Base-by-base conservation (phyloP, 306 rosid species). In the Trichosanthes truncata region DNA sequence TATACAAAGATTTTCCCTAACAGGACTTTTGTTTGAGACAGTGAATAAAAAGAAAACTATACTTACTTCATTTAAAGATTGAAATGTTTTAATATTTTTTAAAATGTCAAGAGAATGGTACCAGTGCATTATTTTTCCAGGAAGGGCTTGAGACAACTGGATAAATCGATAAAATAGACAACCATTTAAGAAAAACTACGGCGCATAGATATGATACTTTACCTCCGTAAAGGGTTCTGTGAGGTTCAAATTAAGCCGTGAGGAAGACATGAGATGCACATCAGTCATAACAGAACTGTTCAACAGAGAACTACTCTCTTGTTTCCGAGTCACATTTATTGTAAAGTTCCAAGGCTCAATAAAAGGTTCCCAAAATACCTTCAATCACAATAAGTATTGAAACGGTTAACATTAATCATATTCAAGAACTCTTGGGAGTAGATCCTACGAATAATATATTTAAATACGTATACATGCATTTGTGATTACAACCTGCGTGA, bases 301-400 rank as follows among this genome's bases (percentile, higher is more conserved):
- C 66, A 89, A 84, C 78, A 89, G 79, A 77, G 85, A 84, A 85
- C 84, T 81, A 81, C 80, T 87, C 83, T 92, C 95, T 82, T 88
- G 88, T 79, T 89, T 88, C 83, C 92, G 82, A 46, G 84, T 81
- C 60, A 92, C 71, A 78, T 82, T 82, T 52, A 91, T 83, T 49
- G 83, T 88, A 81, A 92, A 91, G 82, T 87, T 85, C 98, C 98
- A 95, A 85, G 98, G 96, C 86, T 92, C 98, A 31, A 95, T 74
- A 83, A 92, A 92, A 52, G 97, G 95, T 87, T 95, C 98, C 98
- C 97, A 95, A 45, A 85, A 84, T 67, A 91, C 98, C 98, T 95
- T 77, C 84, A 85, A 80, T 57, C 78, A 87, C 76, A 65, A 38
- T 21, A 80, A 81, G 74, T 65, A 82, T 20, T 51, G 62, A 41